These are phyloP conservation scores for Paramyrothecium sp. DNA, from an alignment of 2,329 filamentous ascomycete species.

Conservation along the genomic window DNA sequence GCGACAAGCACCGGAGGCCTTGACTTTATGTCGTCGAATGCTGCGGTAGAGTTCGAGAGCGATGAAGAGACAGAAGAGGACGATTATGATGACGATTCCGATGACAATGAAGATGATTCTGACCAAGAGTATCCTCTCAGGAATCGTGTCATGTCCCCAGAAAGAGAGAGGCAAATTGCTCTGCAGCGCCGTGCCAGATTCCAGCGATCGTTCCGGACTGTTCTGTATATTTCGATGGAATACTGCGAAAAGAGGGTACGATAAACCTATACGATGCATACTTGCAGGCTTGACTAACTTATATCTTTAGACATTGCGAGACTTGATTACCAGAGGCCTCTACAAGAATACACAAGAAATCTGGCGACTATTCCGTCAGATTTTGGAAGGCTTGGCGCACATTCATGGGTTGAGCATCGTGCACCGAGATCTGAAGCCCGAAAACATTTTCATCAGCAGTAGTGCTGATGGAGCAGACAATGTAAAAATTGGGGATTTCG, in stretches of 20 bases:
- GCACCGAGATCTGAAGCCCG: conserved; percentile 93
- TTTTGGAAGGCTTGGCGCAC: conserved; percentile 84
- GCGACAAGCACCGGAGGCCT: conserved; percentile 74
- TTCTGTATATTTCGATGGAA: conserved; percentile 98
- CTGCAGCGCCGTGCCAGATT: conserved; percentile 31
- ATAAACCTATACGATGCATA: conserved; percentile 8
- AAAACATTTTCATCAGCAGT: conserved; percentile 86
- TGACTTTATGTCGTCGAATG: conserved; percentile 90
- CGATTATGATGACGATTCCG: conserved; percentile 45
- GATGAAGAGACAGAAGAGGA: conserved; percentile 47
- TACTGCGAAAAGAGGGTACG: conserved; percentile 86
- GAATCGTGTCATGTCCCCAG: conserved; percentile 23
- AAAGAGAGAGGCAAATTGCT: conserved; percentile 25
- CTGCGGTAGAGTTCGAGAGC: conserved; percentile 75
- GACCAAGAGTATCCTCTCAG: conserved; percentile 28
- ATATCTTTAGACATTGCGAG: conserved; percentile 80
- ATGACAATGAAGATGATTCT: conserved; percentile 43
- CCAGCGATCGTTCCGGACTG: conserved; percentile 61
- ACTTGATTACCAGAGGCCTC: conserved; percentile 77
- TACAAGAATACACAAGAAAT: conserved; percentile 73
- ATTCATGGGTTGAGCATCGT: conserved; percentile 91
- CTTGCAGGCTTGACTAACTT: too few relatives aligned
- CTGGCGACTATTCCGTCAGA: conserved; percentile 89
- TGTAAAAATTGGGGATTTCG: conserved; percentile 96
- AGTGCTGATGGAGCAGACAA: conserved; percentile 74